phyloP scores from a whole-genome alignment of 2,329 filamentous ascomycete species.

The Diatrype stigma region DNA sequence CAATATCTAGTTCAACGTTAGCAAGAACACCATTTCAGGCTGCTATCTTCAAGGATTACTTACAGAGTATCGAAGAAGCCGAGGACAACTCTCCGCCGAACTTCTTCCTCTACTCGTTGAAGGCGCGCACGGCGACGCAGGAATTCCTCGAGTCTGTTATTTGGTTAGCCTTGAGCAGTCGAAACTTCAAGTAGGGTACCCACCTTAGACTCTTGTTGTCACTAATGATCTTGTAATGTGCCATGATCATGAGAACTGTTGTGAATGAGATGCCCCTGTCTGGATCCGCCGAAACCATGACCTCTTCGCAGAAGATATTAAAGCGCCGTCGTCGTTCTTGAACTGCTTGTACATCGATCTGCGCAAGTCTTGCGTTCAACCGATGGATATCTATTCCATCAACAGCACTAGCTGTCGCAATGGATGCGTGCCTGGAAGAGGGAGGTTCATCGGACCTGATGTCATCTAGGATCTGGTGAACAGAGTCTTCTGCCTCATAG shows the following conservation, averaged over 20 bases:
- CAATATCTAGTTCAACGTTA: slow-evolving; percentile 57
- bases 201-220: slow-evolving; percentile 91
- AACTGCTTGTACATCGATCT: slow-evolving; percentile 72
- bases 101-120: slow-evolving; percentile 91
- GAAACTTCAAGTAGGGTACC: slow-evolving; percentile 20
- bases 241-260: slow-evolving; percentile 87
- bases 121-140: slow-evolving; percentile 82
- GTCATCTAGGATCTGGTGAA: slow-evolving; percentile 82
- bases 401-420: slow-evolving; percentile 47
- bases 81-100: slow-evolving; percentile 82
- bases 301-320: slow-evolving; percentile 96
- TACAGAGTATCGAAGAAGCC: slow-evolving; percentile 93
- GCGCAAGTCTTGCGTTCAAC: slow-evolving; percentile 67
- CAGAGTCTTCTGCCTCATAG: slow-evolving; percentile 85
- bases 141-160: slow-evolving; percentile 79
- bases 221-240: slow-evolving; percentile 97
- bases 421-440: slow-evolving; percentile 49
- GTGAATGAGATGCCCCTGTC: slow-evolving; percentile 90
- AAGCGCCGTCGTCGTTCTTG: slow-evolving; percentile 72
- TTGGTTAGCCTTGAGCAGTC: slow-evolving; percentile 22
- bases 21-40: not conserved
- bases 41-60: slow-evolving; percentile 25
- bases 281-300: slow-evolving; percentile 86
- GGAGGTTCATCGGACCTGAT: slow-evolving; percentile 56
- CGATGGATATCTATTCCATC: slow-evolving; percentile 68